A percentile compares a stretch with the other conserved stretches of the same genome.
phyloP scores from a whole-genome alignment of 2,329 filamentous ascomycete species.

The Fusarium protoensiforme region DNA sequence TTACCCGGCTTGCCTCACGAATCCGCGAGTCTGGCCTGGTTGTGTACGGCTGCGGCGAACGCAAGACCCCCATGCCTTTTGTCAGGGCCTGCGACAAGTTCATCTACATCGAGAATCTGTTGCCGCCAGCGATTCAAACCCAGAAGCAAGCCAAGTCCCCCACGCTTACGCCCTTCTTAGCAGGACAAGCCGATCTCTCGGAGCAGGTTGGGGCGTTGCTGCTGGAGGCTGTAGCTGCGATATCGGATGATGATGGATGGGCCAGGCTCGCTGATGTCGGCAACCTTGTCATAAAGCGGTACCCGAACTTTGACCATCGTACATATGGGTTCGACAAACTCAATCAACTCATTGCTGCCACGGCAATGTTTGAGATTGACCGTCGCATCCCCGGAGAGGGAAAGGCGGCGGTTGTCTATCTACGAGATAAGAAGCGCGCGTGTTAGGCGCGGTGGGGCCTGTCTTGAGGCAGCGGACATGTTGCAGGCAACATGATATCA shows the following conservation, averaged over 20 bases:
- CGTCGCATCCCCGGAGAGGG: constrained; percentile 1
- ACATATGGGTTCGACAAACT: constrained; percentile 44
- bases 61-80: constrained; percentile 47
- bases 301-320: constrained; percentile 46
- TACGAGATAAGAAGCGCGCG: not conserved
- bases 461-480: too few species aligned
- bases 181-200: accelerated
- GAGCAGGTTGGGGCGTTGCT: constrained; percentile 9
- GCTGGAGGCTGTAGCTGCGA: constrained; percentile 27
- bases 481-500: too few species aligned
- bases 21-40: constrained; percentile 41
- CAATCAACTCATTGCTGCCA: constrained; percentile 15
- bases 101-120: constrained; percentile 43
- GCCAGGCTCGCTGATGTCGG: constrained; percentile 44
- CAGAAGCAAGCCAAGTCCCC: not conserved
- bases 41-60: constrained; percentile 48
- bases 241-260: constrained; percentile 43
- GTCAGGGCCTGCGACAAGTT: constrained; percentile 49
- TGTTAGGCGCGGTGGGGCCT: too few species aligned
- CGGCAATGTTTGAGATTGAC: not conserved
- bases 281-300: constrained; percentile 35
- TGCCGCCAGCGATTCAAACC: not conserved
- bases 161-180: not conserved
- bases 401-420: constrained; percentile 1
- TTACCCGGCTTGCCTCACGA: constrained; percentile 48